Evolutionary conservation across 2,329 filamentous ascomycete genomes (phyloP).

Genomic region (Diaporthe sp.): DNA sequence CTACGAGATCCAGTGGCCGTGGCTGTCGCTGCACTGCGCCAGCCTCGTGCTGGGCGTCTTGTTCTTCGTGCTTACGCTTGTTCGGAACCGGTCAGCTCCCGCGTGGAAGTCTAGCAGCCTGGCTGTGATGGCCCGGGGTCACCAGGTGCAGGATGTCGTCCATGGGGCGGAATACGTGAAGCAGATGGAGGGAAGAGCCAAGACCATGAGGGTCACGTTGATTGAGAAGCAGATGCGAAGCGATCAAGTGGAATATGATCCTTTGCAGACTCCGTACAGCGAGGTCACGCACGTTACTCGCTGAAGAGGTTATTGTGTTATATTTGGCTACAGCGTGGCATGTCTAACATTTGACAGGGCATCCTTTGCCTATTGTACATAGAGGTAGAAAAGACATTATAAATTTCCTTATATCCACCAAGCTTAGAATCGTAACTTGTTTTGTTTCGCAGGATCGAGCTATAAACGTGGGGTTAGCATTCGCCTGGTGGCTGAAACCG

Average conservation of each 20-base stretch:
- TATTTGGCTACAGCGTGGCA: too few relatives aligned
- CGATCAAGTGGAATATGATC: background rate
- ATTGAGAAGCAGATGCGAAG: conserved; percentile 1
- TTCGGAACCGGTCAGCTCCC: background rate
- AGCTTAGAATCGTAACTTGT: background rate
- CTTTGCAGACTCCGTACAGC: conserved; percentile 16
- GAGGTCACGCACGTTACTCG: background rate
- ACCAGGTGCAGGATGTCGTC: conserved; percentile 6
- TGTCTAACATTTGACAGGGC: too few relatives aligned
- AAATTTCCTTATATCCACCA: background rate
- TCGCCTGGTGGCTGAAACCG: conserved; percentile 7
- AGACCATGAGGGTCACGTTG: conserved; percentile 6
- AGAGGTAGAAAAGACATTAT: background rate
- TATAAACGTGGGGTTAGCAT: background rate
- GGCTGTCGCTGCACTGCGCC: conserved; percentile 35
- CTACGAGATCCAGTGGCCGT: conserved; percentile 34
- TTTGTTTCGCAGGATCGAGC: background rate
- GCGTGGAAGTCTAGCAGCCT: conserved; percentile 32
- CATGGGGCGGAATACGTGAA: conserved; percentile 5
- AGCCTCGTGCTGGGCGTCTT: conserved; percentile 7
- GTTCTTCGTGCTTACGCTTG: conserved; percentile 27
- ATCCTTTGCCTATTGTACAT: background rate
- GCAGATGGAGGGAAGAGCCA: conserved; percentile 28
- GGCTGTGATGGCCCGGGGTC: conserved; percentile 20
- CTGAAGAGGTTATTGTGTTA: background rate